Evolutionary conservation across 2,329 filamentous ascomycete species (phyloP), one percentile per base, ranked within the genome.

Genomic region (Drechslerella dactyloides): DNA sequence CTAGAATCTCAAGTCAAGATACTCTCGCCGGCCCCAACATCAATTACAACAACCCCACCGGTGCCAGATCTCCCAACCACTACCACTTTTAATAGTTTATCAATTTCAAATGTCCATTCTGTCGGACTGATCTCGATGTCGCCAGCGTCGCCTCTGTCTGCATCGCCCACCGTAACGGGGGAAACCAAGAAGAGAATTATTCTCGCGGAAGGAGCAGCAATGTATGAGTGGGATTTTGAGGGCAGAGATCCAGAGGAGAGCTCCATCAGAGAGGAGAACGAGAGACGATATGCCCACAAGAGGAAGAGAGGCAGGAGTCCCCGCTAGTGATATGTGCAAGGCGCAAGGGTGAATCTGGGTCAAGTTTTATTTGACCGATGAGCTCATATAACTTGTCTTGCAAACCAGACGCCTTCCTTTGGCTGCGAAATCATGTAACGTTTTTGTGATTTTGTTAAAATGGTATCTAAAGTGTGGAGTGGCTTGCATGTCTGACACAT

Each of bases 61-160:
- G 59, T 46, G 2, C 44, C 64, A 3, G 57, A 59, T 1, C 24
- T 72, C 2, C 66, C 60, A 27, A 50, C 59, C 1, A 60, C 59
- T 8, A 64, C 54, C 19, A 23, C 64, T 6, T 27, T 64, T 11
- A 60, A 60, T n/a, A 64, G 59, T 13, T 72, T 72, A 59, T 54
- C 60, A 33, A 60, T 72, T n/a, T 72, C 66, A 5, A 48, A 51
- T 7, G 35, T 64, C 19, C 24, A 53, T 21, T 60, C 66, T 21
- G 66, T 35, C 1, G 52, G 55, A 17, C 55, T 40, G 3, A 72
- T 60, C 44, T 30, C 46, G 11, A 55, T 48, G 17, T 59, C 66
- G n/a, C 64, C 66, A 13, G 53, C 48, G 2, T 61, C 51, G 11
- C 48, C 44, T 23, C 55, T 51, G 10, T 57, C 53, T 0, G 61